These are phyloP conservation scores for Ogataea saltuana DNA, from an alignment of 805 yeast genomes.

Conservation along the genomic window DNA sequence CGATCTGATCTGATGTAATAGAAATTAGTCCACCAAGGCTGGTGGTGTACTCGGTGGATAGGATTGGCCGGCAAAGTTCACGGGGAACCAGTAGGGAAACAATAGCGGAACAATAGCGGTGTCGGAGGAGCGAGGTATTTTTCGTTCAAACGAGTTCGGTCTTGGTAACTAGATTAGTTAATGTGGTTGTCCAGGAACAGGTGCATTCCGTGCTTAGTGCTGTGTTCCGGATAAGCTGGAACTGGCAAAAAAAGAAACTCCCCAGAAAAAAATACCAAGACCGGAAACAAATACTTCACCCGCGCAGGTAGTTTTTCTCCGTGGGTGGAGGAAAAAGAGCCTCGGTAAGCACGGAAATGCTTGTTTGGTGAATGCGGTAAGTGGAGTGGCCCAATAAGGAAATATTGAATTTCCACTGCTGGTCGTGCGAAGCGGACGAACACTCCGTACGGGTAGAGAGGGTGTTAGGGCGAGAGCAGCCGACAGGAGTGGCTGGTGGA, in stretches of 20 bases:
- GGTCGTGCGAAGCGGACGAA: too few species aligned
- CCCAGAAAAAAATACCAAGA: neutral
- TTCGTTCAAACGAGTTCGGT: neutral
- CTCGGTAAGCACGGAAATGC: conserved; percentile 10
- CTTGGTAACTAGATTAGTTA: conserved; percentile 1
- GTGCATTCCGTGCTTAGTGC: neutral
- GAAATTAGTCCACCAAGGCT: too few species aligned
- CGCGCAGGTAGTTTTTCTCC: neutral
- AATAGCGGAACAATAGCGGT: conserved; percentile 1
- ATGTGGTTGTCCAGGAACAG: neutral
- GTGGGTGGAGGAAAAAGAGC: neutral
- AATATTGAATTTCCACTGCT: neutral
- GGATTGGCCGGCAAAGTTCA: neutral
- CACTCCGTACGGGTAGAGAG: too few species aligned
- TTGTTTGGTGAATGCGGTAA: conserved; percentile 2
- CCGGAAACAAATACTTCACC: conserved; percentile 11
- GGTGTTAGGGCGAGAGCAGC: too few species aligned
- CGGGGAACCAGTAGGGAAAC: neutral
- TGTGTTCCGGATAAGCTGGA: conserved; percentile 1
- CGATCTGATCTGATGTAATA: conserved; percentile 1
- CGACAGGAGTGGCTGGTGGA: neutral
- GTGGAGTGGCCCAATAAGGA: conserved; percentile 2
- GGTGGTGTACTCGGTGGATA: too few species aligned
- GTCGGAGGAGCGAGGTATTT: conserved; percentile 1
- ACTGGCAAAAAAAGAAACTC: conserved; percentile 1